A percentile compares a stretch with the other conserved stretches of the same genome.
Evolutionary conservation across 1,139 yeast genomes (phyloP).

Genomic region (Yamadazyma atmosphaerica): DNA sequence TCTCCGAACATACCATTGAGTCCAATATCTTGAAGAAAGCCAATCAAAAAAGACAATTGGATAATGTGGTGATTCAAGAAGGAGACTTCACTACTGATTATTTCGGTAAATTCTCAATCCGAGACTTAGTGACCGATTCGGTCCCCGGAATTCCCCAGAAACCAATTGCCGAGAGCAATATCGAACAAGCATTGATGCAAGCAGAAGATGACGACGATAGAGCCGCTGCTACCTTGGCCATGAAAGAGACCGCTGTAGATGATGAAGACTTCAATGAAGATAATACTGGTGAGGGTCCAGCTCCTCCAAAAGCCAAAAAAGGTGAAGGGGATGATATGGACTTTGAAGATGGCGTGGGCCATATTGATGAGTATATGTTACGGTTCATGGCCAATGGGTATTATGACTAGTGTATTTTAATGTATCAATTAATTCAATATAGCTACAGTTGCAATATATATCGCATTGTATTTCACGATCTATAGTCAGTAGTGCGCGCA

Average conservation of each 20-base stretch:
- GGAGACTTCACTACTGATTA: slow-evolving; percentile 98
- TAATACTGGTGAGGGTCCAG: not conserved
- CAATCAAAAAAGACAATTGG: slow-evolving; percentile 91
- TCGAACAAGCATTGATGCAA: slow-evolving; percentile 75
- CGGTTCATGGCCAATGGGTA: slow-evolving; percentile 82
- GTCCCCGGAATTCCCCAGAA: slow-evolving; percentile 37
- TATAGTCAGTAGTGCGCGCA: not conserved
- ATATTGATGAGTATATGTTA: slow-evolving; percentile 95
- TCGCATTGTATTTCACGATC: not conserved
- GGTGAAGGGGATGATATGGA: slow-evolving; percentile 48
- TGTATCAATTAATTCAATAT: too few species aligned
- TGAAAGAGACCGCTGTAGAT: slow-evolving; percentile 83
- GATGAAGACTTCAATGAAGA: slow-evolving; percentile 73
- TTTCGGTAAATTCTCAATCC: slow-evolving; percentile 85
- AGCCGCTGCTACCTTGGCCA: slow-evolving; percentile 84
- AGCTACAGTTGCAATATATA: too few species aligned
- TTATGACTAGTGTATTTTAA: slow-evolving; percentile 41
- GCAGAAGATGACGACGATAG: slow-evolving; percentile 98
- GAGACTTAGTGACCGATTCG: slow-evolving; percentile 77
- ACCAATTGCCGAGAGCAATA: slow-evolving; percentile 44
- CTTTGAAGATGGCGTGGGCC: slow-evolving; percentile 78
- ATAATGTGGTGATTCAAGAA: slow-evolving; percentile 94
- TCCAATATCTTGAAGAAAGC: slow-evolving; percentile 93
- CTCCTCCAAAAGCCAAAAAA: slow-evolving; percentile 19
- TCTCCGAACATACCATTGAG: slow-evolving; percentile 94